Conservation (phyloP, 1,284 basidiomycete species). For the Ustilago tritici region DNA sequence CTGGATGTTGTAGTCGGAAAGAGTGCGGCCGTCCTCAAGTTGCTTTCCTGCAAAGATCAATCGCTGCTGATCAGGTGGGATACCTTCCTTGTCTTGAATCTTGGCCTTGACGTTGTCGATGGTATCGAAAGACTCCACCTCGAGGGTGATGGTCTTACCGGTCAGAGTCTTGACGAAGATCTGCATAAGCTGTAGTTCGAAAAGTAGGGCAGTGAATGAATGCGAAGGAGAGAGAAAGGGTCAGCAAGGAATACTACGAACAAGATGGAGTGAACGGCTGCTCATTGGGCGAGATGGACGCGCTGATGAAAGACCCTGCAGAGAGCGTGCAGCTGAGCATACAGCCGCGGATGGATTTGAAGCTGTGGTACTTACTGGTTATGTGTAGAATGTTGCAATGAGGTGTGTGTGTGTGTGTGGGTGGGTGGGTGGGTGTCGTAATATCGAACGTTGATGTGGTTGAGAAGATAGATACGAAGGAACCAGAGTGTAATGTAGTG, state of each 20-base stretch:
- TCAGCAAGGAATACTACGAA: slow-evolving; percentile 12
- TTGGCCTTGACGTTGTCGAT: slow-evolving; percentile 81
- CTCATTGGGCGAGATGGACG: slow-evolving; percentile 23
- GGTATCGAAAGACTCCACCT: slow-evolving; percentile 90
- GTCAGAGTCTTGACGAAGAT: slow-evolving; percentile 78
- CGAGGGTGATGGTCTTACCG: slow-evolving; percentile 95
- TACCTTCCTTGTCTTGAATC: slow-evolving; percentile 69
- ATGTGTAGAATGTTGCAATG: background rate
- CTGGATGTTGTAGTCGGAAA: slow-evolving; percentile 71
- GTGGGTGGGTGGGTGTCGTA: background rate
- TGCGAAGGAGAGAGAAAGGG: background rate
- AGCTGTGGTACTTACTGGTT: slow-evolving; percentile 29
- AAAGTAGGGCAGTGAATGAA: background rate
- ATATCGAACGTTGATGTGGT: slow-evolving; percentile 2
- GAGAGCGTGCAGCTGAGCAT: slow-evolving; percentile 22
- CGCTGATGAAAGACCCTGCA: slow-evolving; percentile 31
- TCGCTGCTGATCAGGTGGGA: slow-evolving; percentile 72
- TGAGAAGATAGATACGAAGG: background rate
- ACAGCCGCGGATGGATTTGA: slow-evolving; percentile 34
- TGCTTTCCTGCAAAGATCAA: slow-evolving; percentile 72
- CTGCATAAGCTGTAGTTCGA: slow-evolving; percentile 50
- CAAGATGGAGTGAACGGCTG: background rate
- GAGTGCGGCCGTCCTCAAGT: slow-evolving; percentile 72
- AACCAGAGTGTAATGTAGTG: slow-evolving; percentile 9
- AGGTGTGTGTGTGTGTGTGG: background rate